Conservation (phyloP, 257 asterid species). For the Orobanche coerulescens region DNA sequence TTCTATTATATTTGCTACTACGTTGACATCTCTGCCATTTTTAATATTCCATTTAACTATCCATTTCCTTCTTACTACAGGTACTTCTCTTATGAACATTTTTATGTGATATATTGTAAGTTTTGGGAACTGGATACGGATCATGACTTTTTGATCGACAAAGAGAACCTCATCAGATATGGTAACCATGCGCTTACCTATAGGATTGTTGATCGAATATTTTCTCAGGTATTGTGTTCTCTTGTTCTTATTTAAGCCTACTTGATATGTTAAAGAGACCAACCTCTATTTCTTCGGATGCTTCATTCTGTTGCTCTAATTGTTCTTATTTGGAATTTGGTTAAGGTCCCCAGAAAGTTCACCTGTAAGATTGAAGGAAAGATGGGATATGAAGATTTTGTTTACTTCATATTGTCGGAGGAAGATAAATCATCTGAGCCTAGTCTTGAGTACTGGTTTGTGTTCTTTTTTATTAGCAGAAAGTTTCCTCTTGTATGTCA, state of each 20-base stretch:
- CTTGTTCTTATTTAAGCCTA: conserved; percentile 14
- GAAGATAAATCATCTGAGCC: conserved; percentile 97
- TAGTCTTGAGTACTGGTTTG: conserved; percentile 92
- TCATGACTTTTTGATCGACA: conserved; percentile 90
- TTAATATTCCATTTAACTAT: conserved; percentile 15
- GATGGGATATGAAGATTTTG: conserved; percentile 98
- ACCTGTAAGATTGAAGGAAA: conserved; percentile 95
- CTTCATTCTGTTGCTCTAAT: conserved; percentile 16
- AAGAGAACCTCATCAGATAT: conserved; percentile 94
- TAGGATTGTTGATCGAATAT: conserved; percentile 94
- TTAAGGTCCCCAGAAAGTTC: conserved; percentile 91
- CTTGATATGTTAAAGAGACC: conserved; percentile 21
- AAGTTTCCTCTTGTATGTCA: not conserved
- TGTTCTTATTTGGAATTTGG: conserved; percentile 26
- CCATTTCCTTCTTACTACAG: conserved; percentile 39
- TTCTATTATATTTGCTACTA: not conserved
- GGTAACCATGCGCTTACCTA: conserved; percentile 98
- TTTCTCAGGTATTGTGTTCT: conserved; percentile 81
- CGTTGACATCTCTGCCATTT: conserved; percentile 10
- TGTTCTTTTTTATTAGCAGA: conserved; percentile 18
- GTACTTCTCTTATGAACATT: conserved; percentile 95
- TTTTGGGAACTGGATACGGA: conserved; percentile 99
- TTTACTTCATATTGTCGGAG: conserved; percentile 90
- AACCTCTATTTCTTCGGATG: conserved; percentile 10
- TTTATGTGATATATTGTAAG: conserved; percentile 97